phyloP scores from a whole-genome alignment of 768 basidiomycete species.

The Hydnomerulius pinastri region DNA sequence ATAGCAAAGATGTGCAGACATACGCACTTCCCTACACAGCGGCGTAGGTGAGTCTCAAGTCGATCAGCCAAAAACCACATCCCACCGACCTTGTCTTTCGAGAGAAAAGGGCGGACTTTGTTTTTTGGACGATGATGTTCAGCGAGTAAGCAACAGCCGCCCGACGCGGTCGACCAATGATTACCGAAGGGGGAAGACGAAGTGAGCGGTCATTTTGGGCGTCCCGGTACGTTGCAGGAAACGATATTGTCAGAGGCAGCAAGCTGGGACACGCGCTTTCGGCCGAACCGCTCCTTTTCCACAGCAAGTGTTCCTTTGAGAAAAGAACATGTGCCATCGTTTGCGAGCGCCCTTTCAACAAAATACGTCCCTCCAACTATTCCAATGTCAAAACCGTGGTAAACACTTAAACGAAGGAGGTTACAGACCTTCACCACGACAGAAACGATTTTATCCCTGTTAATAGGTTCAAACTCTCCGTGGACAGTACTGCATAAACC shows the following conservation, averaged over 20 bases:
- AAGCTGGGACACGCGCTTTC: conserved; percentile 26
- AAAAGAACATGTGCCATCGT: conserved; percentile 15
- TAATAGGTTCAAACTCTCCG: conserved; percentile 29
- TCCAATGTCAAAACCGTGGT: neutral
- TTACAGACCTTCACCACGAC: conserved; percentile 29
- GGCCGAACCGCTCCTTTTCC: conserved; percentile 17
- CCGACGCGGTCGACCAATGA: conserved; percentile 23
- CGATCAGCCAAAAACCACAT: neutral
- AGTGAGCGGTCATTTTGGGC: conserved; percentile 15
- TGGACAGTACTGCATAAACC: conserved; percentile 30
- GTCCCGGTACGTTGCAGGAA: conserved; percentile 30
- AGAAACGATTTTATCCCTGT: conserved; percentile 28
- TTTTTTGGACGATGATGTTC: conserved; percentile 25
- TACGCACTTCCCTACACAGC: conserved; percentile 18
- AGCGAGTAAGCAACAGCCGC: conserved; percentile 27
- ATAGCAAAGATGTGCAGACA: conserved; percentile 28
- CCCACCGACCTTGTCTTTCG: conserved; percentile 21
- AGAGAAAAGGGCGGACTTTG: conserved; percentile 18
- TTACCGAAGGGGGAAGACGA: conserved; percentile 34
- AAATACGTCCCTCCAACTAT: conserved; percentile 28
- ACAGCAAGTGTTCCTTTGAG: conserved; percentile 26
- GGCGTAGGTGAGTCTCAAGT: conserved; percentile 3
- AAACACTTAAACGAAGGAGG: neutral
- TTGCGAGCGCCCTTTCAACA: conserved; percentile 14
- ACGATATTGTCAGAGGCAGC: conserved; percentile 31